phyloP scores from a whole-genome alignment of 228 moss, liverwort and hornwort genomes.

The Sphagnum fallax region DNA sequence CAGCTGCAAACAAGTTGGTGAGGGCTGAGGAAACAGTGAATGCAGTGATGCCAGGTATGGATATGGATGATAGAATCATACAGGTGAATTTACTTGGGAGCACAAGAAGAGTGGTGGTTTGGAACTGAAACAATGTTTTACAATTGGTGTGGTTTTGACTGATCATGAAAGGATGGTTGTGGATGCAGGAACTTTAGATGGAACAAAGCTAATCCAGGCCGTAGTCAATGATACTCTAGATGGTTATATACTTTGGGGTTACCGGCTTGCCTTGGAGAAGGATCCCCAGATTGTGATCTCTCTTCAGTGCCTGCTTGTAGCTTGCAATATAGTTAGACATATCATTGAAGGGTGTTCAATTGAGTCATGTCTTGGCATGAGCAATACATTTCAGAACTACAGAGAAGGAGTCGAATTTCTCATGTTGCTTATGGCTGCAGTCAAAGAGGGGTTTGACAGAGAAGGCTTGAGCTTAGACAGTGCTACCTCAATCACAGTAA shows the following conservation, averaged over 20 bases:
- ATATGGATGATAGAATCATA: not conserved
- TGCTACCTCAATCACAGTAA: slow-evolving; percentile 6
- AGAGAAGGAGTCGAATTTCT: slow-evolving; percentile 52
- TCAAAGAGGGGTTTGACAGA: slow-evolving; percentile 29
- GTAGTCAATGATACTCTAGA: slow-evolving; percentile 68
- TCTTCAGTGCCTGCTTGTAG: slow-evolving; percentile 68
- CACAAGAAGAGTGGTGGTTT: not conserved
- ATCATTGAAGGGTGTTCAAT: slow-evolving; percentile 69
- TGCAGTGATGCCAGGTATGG: not conserved
- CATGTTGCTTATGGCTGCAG: slow-evolving; percentile 59
- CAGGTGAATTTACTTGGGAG: not conserved
- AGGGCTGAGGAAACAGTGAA: not conserved
- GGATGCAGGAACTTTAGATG: slow-evolving; percentile 18
- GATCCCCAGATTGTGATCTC: slow-evolving; percentile 54
- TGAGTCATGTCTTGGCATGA: slow-evolving; percentile 66
- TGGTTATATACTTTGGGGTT: slow-evolving; percentile 76
- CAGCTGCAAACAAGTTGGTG: too few relatives aligned
- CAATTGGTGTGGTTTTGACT: not conserved
- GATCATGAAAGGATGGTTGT: not conserved
- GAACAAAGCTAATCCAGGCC: slow-evolving; percentile 36
- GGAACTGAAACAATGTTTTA: not conserved
- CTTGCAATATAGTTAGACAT: slow-evolving; percentile 82
- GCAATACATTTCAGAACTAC: slow-evolving; percentile 48
- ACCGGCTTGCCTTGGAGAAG: slow-evolving; percentile 74
- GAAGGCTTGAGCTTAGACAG: not conserved